phyloP scores from a whole-genome alignment of 2,329 filamentous ascomycete genomes.

The Talaromyces sp. region DNA sequence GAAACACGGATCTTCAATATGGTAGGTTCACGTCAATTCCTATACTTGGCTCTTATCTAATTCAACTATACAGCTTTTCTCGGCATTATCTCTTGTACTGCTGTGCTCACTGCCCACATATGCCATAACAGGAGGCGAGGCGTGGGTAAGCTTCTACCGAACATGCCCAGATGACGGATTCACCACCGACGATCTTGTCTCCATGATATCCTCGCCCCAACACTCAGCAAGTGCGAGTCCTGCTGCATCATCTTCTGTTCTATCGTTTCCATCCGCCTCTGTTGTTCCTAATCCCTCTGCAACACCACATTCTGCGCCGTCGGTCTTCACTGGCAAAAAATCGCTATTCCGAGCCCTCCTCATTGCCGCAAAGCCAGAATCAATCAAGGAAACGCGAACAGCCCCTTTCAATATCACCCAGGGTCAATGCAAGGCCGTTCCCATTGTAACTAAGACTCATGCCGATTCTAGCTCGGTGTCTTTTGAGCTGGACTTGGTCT shows the following conservation, averaged over 20 bases:
- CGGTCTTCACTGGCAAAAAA: not conserved
- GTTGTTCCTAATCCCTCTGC: not conserved
- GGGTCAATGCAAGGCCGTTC: slow-evolving; percentile 7
- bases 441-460: slow-evolving; percentile 4
- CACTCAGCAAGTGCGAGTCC: not conserved
- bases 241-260: not conserved
- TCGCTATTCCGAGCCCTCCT: slow-evolving; percentile 7
- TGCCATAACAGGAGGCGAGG: slow-evolving; percentile 5
- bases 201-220: not conserved
- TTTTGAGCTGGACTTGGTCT: slow-evolving; percentile 1
- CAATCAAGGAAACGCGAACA: not conserved
- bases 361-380: slow-evolving; percentile 1
- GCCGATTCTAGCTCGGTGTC: slow-evolving; percentile 9
- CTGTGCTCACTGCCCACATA: slow-evolving; percentile 3
- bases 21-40: not conserved
- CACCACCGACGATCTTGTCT: not conserved
- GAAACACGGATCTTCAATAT: not conserved
- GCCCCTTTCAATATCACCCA: slow-evolving; percentile 7
- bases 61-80: not conserved
- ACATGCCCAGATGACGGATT: slow-evolving; percentile 4
- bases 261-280: not conserved
- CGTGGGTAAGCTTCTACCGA: slow-evolving; percentile 11
- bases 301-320: not conserved
- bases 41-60: not conserved
- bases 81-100: slow-evolving; percentile 1